Conservation (phyloP, 2,329 filamentous ascomycete genomes). For the Gyromitra esculenta region DNA sequence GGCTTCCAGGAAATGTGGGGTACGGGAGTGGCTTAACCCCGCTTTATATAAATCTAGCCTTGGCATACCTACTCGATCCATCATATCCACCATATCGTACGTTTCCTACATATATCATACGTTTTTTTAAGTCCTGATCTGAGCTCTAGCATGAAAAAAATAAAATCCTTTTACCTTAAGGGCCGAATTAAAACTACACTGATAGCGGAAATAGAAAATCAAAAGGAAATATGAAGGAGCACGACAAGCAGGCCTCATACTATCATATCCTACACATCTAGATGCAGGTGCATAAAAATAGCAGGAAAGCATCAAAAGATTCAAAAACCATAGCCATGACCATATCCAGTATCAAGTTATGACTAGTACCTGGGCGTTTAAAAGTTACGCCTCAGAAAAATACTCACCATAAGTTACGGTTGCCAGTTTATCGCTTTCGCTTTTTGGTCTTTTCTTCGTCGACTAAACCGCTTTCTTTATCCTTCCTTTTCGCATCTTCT, state of each 20-base stretch:
- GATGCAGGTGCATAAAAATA: constrained; percentile 31
- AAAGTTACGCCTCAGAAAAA: constrained; percentile 49
- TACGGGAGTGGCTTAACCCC: constrained; percentile 42
- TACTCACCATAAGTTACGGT: constrained; percentile 59
- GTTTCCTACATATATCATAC: constrained; percentile 39
- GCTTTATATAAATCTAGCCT: constrained; percentile 50
- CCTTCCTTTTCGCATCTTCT: constrained; percentile 77
- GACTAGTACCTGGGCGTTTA: constrained; percentile 15
- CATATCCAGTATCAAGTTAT: constrained; percentile 31
- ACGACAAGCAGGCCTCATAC: constrained; percentile 28
- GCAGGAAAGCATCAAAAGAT: constrained; percentile 37
- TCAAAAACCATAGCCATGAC: constrained; percentile 44
- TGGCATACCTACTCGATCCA: constrained; percentile 27
- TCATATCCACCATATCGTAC: constrained; percentile 26
- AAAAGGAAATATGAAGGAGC: constrained; percentile 20
- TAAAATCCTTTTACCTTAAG: constrained; percentile 37
- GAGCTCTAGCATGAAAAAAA: constrained; percentile 39
- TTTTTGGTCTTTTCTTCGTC: constrained; percentile 74
- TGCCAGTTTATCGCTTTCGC: constrained; percentile 74
- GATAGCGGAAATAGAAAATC: constrained; percentile 28
- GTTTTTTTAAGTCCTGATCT: constrained; percentile 19
- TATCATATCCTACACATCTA: constrained; percentile 50
- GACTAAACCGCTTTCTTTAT: constrained; percentile 66
- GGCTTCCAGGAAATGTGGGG: constrained; percentile 28
- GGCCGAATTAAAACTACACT: constrained; percentile 46